Base-by-base conservation (phyloP, 176 grass and related monocot genomes). In the Olyra latifolia region DNA sequence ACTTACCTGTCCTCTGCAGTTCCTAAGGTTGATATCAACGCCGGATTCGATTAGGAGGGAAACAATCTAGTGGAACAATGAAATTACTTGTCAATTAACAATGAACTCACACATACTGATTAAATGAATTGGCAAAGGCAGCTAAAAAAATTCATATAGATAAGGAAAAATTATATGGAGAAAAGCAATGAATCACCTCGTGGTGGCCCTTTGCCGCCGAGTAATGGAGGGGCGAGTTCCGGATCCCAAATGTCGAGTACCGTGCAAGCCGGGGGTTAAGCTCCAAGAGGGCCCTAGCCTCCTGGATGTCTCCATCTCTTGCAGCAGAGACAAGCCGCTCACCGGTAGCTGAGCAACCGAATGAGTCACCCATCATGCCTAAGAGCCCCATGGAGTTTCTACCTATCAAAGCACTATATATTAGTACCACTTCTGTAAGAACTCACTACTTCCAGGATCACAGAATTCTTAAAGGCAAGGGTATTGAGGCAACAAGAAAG, bases 201-300 rank as follows among this genome's bases (percentile, higher is more conserved):
- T 96, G 91, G 71, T 99, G 97, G 23, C 97, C 97, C 70, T 91
- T 89, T 5, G 93, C 86, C 25, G 97, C 97, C 1, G 93, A 95
- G 79, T 90, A 95, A 90, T 99, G 97, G 29, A 99, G 93, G 55
- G 97, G 93, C 7, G 97, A 91, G 78, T 95, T 99, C 29, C 82
- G 82, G 86, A 95, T 81, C 48, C 92, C 97, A 16, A 99, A 99
- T 1, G 90, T 96, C 0, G 90, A 95, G 78, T 93, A 99, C 53
- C 85, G 86, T 2, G 87, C 90, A 75, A 99, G 96, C 35, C 88
- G 87, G 30, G 96, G 96, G 61, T 99, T 99, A 68, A 91, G 88
- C 58, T 99, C 92, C 59, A 99, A 82, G 64, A 99, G 85, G 43
- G 93, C 96, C 46, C 82, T 93, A 35, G 96, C 87, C 81, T 99